Evolutionary conservation across 2,329 filamentous ascomycete species (phyloP), one percentile per base, ranked within the genome.

Genomic region (Phaeosphaeria sp.): DNA sequence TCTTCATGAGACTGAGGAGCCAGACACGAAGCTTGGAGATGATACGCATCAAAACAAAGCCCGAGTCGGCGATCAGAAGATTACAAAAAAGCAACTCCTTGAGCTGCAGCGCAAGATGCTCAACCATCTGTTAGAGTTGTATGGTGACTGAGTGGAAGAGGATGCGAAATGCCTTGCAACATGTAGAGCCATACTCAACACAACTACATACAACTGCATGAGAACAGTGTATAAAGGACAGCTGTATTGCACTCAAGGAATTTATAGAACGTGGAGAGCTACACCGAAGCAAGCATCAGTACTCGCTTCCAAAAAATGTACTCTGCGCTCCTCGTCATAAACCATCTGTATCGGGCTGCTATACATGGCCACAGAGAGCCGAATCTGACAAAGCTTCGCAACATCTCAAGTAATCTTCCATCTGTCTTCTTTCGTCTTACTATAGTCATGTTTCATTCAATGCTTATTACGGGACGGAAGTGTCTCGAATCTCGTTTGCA

Each of bases 61-160:
- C 25, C 7, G 33, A 54, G 50, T 13, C 55, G 23, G 59, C 47
- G 1, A 53, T 9, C 33, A 52, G 25, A 74, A 69, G 54, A 69
- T 76, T 15, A 69, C 68, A 2, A 68, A 66, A 46, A 54, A 54
- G 18, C 62, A 73, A 49, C 57, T 77, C 10, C 41, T 74, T 18
- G 68, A 71, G 46, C 48, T 77, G 30, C 73, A 77, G 52, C 52
- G 73, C 33, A 75, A 71, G 65, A 77, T 78, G 73, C 46, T 78
- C 48, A 71, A 73, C 6, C 69, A 77, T 48, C 55, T 78, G 42
- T 52, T 65, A 58, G 71, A 73, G 30, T 22, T 73, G 42, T 73
- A 73, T 51, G 71, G 71, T 1, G 71, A 73, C 20, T 71, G 55
- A 66, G 17, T 25, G 7, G 13, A 18, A 6, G 9, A 9, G 5